These are phyloP conservation scores for Astrothelium subdiscretum DNA, from an alignment of 495 filamentous ascomycete species.

Conservation along the genomic window DNA sequence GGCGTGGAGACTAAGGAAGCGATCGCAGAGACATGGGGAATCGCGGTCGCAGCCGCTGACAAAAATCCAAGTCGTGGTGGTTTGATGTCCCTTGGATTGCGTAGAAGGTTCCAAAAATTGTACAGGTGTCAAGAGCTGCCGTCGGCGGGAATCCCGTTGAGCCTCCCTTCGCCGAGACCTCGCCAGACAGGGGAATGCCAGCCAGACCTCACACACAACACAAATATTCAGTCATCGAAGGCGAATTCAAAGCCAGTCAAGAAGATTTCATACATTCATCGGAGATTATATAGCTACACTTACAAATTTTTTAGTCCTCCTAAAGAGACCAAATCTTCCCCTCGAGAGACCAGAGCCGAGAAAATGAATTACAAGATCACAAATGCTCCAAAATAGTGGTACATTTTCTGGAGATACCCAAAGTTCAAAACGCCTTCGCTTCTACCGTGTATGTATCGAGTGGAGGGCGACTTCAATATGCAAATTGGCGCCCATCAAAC, in stretches of 20 bases:
- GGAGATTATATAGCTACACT: not conserved
- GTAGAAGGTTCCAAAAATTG: not conserved
- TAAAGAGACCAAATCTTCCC: not conserved
- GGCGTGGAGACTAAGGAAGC: not conserved
- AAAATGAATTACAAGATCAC: not conserved
- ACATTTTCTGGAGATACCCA: not conserved
- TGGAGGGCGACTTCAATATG: not conserved
- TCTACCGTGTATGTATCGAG: not conserved
- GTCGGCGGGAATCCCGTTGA: not conserved
- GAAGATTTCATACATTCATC: not conserved
- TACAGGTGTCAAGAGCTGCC: not conserved
- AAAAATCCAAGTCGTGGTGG: not conserved
- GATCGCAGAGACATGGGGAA: not conserved
- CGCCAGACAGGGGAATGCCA: not conserved
- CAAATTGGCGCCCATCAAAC: constrained; percentile 1
- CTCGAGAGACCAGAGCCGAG: not conserved
- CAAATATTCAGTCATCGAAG: not conserved
- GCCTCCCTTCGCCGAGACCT: not conserved
- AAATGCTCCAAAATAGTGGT: not conserved
- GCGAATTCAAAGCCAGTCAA: not conserved
- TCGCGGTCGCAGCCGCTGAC: not conserved
- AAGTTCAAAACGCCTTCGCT: not conserved
- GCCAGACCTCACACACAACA: not conserved
- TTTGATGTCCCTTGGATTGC: not conserved
- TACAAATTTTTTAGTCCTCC: not conserved